Evolutionary conservation across 1,284 basidiomycete genomes (phyloP), one percentile per base, ranked within the genome.

Genomic region (Marasmius sp.): DNA sequence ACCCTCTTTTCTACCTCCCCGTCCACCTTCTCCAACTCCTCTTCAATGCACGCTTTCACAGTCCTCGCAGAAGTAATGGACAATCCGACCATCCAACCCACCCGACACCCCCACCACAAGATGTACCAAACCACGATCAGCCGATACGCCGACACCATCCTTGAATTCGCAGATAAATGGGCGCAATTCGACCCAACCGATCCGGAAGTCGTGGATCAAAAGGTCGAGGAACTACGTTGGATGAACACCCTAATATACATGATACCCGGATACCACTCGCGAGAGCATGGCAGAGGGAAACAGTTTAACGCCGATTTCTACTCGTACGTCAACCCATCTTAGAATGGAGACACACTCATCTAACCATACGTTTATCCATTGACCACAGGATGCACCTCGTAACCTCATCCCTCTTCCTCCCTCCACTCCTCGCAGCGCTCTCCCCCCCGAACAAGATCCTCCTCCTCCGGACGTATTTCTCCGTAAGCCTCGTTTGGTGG

Each of bases 401-500:
- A 47, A 78, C 77, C 2, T 78, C 76, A 34, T 70, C 69, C 27
- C 64, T 75, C 41, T 77, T 76, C 54, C 62, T 78, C 16, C 69
- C 72, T 8, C 70, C 75, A 0, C 16, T 73, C 18, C 47, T 75
- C 8, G 61, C 67, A 1, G 62, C 67, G 37, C 64, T 77, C 36
- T 57, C 64, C 9, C 66, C 63, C 5, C 64, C 58, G 7, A 66
- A 67, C 1, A 69, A 68, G 63, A 65, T 39, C 1, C 57, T 66
- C 18, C 67, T 72, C 52, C 43, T 76, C 41, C 75, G 73, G 10
- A 61, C 64, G 1, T 71, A 74, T 60, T 60, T 75, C 20, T 14
- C 55, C 34, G 65, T 59, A 0, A 59, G 62, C 16, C 64, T 78
- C n/a, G 41, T 22, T 0, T 69, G 65, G 64, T 78, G 71, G 71